Conservation (phyloP, 2,329 filamentous ascomycete species). For the Fusarium sulawesiense region DNA sequence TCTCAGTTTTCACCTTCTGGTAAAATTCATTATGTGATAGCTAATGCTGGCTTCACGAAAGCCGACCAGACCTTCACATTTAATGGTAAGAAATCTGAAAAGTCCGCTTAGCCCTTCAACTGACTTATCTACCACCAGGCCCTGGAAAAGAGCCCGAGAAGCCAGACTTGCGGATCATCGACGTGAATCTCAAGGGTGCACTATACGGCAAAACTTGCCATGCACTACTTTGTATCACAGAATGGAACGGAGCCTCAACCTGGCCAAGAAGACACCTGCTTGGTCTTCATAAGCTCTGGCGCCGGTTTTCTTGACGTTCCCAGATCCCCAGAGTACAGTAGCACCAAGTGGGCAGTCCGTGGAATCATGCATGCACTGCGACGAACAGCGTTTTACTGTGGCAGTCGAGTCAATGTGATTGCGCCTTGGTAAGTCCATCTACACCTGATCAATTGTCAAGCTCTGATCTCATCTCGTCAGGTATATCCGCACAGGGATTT, state of each 20-base stretch:
- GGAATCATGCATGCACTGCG: slow-evolving; percentile 15
- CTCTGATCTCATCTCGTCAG: background rate
- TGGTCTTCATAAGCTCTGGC: background rate
- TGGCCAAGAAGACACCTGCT: background rate
- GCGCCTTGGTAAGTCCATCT: background rate
- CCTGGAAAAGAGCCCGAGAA: background rate
- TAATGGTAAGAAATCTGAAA: background rate
- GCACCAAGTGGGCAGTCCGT: slow-evolving; percentile 12
- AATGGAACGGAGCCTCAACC: background rate
- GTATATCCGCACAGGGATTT: slow-evolving; percentile 5
- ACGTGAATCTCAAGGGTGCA: background rate
- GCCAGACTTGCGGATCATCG: background rate
- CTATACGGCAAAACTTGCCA: background rate
- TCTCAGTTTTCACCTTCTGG: background rate
- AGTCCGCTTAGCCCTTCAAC: too few species aligned
- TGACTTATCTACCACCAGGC: background rate
- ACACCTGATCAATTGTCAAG: accelerated
- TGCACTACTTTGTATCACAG: slow-evolving; percentile 1
- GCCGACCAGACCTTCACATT: slow-evolving; percentile 1
- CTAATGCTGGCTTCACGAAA: slow-evolving; percentile 8
- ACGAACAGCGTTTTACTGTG: background rate
- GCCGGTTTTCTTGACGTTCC: slow-evolving; percentile 2
- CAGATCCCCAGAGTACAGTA: slow-evolving; percentile 4
- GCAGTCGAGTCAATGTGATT: slow-evolving; percentile 3
- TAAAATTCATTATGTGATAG: background rate